These are phyloP conservation scores for Ogataea hybrid DNA, from an alignment of 1,139 yeast species.

Conservation along the genomic window DNA sequence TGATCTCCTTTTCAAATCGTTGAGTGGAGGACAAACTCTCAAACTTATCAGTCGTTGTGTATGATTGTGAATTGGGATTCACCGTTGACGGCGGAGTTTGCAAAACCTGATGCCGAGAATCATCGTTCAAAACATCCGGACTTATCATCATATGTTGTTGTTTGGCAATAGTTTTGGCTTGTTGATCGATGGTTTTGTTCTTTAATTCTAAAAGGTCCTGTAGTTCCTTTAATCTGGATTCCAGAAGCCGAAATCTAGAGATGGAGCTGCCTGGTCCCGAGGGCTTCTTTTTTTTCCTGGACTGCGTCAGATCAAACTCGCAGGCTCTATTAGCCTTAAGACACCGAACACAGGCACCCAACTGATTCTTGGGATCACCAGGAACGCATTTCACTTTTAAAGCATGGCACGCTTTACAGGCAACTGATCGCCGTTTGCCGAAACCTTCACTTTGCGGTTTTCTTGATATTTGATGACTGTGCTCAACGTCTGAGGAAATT, in stretches of 20 bases:
- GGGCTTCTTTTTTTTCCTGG: constrained; percentile 41
- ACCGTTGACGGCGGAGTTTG: neutral
- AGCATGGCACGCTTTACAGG: constrained; percentile 79
- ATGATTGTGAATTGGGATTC: constrained; percentile 2
- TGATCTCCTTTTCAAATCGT: constrained; percentile 35
- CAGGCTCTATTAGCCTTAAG: constrained; percentile 61
- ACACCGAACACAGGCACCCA: constrained; percentile 74
- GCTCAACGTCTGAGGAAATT: constrained; percentile 8
- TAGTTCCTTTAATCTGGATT: constrained; percentile 12
- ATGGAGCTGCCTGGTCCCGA: constrained; percentile 2
- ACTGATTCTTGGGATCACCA: constrained; percentile 51
- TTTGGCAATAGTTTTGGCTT: constrained; percentile 6
- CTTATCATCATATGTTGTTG: constrained; percentile 6
- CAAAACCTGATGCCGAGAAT: neutral
- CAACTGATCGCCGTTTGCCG: constrained; percentile 45
- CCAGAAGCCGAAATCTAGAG: constrained; percentile 12
- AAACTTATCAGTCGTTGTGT: neutral
- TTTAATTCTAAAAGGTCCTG: constrained; percentile 7
- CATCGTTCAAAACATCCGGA: neutral
- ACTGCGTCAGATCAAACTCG: constrained; percentile 62
- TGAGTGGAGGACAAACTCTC: neutral
- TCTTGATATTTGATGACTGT: neutral
- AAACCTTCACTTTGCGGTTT: neutral
- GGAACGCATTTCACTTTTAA: constrained; percentile 84
- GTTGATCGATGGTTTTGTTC: constrained; percentile 10